Evolutionary conservation across 495 filamentous ascomycete genomes (phyloP).

Genomic region (Aspergillus leporis): DNA sequence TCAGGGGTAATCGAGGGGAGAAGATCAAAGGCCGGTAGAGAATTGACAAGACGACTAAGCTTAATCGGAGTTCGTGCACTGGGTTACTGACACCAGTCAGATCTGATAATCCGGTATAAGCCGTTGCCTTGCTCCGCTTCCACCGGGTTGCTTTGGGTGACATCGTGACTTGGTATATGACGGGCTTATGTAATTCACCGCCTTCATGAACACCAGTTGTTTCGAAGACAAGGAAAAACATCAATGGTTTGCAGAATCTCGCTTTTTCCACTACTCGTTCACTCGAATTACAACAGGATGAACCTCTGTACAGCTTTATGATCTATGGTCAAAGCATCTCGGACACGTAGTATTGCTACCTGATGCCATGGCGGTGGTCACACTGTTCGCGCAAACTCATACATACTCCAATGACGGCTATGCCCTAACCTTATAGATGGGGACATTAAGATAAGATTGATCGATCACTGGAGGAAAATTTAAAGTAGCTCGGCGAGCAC

Average conservation of each 20-base stretch:
- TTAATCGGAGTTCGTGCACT: conserved; percentile 4
- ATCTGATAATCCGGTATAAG: not conserved
- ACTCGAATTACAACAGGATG: not conserved
- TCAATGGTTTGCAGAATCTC: not conserved
- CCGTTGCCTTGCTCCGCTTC: not conserved
- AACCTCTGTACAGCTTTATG: not conserved
- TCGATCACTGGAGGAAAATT: not conserved
- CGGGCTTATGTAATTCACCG: conserved; percentile 1
- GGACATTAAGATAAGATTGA: conserved; percentile 1
- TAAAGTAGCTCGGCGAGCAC: not conserved
- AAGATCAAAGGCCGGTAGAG: not conserved
- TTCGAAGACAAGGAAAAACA: not conserved
- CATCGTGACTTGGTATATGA: not conserved
- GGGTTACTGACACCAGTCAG: not conserved
- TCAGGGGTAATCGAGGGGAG: conserved; percentile 5
- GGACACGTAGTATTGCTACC: not conserved
- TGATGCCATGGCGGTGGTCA: not conserved
- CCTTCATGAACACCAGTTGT: not conserved
- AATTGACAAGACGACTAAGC: conserved; percentile 4
- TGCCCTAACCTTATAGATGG: not conserved
- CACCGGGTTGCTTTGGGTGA: not conserved
- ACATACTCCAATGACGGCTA: not conserved
- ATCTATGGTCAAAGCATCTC: not conserved
- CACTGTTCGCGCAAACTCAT: not conserved
- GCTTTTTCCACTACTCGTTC: not conserved